Evolutionary conservation across 768 basidiomycete genomes (phyloP).

Genomic region (Mycena venus): DNA sequence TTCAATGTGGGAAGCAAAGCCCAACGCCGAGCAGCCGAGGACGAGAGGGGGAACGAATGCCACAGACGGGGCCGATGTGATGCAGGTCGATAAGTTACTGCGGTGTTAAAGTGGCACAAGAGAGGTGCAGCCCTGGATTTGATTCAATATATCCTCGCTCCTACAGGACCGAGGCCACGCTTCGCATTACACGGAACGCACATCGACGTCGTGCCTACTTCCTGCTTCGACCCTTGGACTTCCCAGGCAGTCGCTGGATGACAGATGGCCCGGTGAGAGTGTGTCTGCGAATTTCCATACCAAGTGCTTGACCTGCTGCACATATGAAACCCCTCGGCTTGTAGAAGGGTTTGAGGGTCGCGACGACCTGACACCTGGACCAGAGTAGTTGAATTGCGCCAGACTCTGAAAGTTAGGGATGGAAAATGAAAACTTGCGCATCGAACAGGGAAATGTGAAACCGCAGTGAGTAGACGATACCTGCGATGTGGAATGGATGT

Average conservation of each 20-base stretch:
- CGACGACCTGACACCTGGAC: neutral
- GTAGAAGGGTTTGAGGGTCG: neutral
- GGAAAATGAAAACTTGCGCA: too few species aligned
- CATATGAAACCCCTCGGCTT: conserved; percentile 11
- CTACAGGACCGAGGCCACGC: conserved; percentile 4
- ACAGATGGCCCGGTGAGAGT: neutral
- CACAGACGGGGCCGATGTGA: neutral
- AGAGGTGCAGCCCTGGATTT: neutral
- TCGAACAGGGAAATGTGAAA: too few species aligned
- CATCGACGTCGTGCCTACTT: conserved; percentile 11
- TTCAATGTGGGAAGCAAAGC: neutral
- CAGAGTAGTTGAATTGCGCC: neutral
- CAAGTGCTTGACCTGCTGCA: neutral
- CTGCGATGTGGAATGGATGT: too few species aligned
- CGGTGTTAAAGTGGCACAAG: neutral
- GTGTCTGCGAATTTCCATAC: neutral
- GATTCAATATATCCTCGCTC: conserved; percentile 6
- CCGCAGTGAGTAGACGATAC: too few species aligned
- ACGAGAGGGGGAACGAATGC: conserved; percentile 9
- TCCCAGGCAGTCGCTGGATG: neutral
- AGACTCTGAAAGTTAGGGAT: too few species aligned
- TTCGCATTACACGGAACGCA: conserved; percentile 1
- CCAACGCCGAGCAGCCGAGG: neutral
- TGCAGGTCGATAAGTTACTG: neutral
- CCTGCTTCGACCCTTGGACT: neutral